Conservation (phyloP, 345 rosid genomes). For the Bruguiera sexangula region DNA sequence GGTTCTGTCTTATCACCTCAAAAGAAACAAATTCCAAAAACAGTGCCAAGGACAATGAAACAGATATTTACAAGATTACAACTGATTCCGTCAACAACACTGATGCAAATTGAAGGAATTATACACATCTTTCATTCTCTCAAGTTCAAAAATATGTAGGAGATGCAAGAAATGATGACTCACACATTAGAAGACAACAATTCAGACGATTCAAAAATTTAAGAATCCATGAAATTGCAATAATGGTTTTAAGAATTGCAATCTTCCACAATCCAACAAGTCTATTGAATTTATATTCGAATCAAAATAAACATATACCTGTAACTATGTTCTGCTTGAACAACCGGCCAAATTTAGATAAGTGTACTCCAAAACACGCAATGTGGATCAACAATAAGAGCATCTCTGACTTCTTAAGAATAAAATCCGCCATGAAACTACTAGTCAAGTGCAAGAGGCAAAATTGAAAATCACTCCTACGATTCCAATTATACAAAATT, state of each 20-base stretch:
- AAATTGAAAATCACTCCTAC: background rate
- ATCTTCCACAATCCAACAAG: background rate
- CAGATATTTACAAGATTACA: too few species aligned
- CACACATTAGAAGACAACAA: background rate
- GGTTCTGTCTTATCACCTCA: too few species aligned
- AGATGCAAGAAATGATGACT: background rate
- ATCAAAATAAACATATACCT: background rate
- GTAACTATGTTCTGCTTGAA: background rate
- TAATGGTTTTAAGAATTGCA: background rate
- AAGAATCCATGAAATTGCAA: background rate
- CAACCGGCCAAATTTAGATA: background rate
- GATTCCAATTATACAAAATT: conserved; percentile 12
- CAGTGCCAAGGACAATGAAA: too few species aligned
- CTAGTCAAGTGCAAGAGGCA: background rate
- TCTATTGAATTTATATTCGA: background rate
- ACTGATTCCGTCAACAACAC: too few species aligned
- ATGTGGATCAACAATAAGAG: background rate
- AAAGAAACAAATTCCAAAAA: too few species aligned
- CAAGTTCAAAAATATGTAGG: background rate
- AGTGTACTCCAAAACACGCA: background rate
- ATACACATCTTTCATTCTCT: background rate
- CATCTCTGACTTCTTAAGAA: background rate
- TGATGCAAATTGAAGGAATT: background rate
- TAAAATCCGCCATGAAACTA: background rate
- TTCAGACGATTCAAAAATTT: background rate